A percentile compares a stretch with the other conserved stretches of the same genome.
phyloP scores from a whole-genome alignment of 192 early-diverging fungal species.

The Umbelopsis sp. region DNA sequence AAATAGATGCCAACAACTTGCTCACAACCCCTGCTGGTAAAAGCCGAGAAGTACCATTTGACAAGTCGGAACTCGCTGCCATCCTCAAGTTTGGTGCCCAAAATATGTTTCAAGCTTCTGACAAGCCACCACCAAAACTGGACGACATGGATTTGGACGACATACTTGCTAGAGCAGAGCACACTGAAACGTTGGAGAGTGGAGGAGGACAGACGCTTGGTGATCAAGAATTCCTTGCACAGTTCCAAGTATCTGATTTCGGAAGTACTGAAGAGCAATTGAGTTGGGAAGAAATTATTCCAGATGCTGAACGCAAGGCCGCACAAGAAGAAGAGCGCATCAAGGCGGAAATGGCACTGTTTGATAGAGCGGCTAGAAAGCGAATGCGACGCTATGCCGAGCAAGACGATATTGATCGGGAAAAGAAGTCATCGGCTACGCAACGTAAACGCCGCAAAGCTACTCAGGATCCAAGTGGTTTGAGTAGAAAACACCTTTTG shows the following conservation, averaged over 20 bases:
- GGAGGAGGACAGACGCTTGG: constrained; percentile 62
- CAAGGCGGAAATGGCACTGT: constrained; percentile 57
- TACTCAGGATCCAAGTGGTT: background rate
- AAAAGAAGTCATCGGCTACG: constrained; percentile 22
- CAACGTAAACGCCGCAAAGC: constrained; percentile 13
- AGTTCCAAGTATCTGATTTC: constrained; percentile 94
- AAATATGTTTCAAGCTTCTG: constrained; percentile 89
- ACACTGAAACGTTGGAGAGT: constrained; percentile 74
- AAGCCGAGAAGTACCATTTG: constrained; percentile 53
- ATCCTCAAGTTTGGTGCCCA: constrained; percentile 99
- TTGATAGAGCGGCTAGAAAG: constrained; percentile 38
- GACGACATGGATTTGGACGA: constrained; percentile 97
- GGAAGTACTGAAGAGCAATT: constrained; percentile 64
- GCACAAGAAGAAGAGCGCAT: constrained; percentile 68
- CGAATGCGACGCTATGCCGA: constrained; percentile 24
- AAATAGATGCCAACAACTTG: constrained; percentile 36
- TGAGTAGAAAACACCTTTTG: background rate
- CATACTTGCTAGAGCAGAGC: constrained; percentile 94
- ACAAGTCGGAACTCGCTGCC: constrained; percentile 86
- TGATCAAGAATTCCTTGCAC: constrained; percentile 92
- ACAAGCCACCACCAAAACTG: constrained; percentile 70
- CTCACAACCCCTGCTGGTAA: constrained; percentile 38
- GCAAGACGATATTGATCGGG: constrained; percentile 21
- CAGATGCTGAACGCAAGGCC: constrained; percentile 76
- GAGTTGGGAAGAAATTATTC: constrained; percentile 97